phyloP scores from a whole-genome alignment of 139 green algal species.

The Nannochloris sp. region DNA sequence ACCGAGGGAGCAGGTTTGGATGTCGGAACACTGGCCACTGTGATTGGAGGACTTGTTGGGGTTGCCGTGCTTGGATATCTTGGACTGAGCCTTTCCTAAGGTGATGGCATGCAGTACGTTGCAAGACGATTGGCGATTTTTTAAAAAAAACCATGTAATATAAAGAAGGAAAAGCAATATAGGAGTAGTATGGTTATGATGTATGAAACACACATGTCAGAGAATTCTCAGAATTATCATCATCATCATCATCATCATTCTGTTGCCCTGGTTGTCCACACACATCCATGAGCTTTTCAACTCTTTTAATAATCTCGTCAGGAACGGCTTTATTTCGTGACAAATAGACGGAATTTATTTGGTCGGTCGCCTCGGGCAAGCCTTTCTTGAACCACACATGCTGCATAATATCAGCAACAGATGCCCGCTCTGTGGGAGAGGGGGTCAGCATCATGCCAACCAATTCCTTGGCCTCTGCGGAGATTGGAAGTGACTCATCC shows the following conservation, averaged over 20 bases:
- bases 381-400: not conserved
- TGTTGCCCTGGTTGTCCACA: too few species aligned
- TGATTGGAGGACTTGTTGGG: constrained; percentile 49
- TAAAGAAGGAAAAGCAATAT: too few species aligned
- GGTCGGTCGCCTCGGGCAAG: not conserved
- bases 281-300: too few species aligned
- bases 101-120: not conserved
- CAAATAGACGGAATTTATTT: too few species aligned
- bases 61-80: constrained; percentile 50
- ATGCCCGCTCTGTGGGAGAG: not conserved
- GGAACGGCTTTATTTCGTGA: too few species aligned
- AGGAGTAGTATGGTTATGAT: too few species aligned
- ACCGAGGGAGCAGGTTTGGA: constrained; percentile 37
- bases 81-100: constrained; percentile 29
- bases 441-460: not conserved
- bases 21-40: constrained; percentile 62
- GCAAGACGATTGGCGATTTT: too few species aligned
- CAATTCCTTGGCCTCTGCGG: not conserved
- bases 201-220: too few species aligned
- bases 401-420: not conserved
- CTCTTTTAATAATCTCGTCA: too few species aligned
- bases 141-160: too few species aligned
- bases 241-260: too few species aligned
- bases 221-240: too few species aligned
- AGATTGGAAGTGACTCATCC: not conserved